Conservation (phyloP, 1,284 basidiomycete species). For the Leccinum ponderosum region DNA sequence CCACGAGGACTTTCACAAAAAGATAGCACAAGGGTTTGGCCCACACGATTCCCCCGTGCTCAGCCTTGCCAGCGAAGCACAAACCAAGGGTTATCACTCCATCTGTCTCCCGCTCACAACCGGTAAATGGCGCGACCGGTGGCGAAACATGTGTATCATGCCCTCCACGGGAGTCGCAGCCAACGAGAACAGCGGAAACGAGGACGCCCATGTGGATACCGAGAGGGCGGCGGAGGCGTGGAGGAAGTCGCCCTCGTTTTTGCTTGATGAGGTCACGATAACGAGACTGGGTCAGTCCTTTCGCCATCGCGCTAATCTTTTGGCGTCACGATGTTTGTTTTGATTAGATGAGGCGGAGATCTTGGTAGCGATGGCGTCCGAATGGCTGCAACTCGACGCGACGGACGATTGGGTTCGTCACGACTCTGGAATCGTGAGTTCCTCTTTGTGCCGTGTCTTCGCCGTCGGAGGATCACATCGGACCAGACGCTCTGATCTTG, state of each 20-base stretch:
- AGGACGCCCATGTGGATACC: slow-evolving; percentile 45
- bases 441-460: slow-evolving; percentile 22
- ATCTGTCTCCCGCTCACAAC: slow-evolving; percentile 89
- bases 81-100: slow-evolving; percentile 58
- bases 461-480: slow-evolving; percentile 11
- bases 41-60: slow-evolving; percentile 49
- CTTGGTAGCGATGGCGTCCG: slow-evolving; percentile 78
- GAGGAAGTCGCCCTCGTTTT: slow-evolving; percentile 82
- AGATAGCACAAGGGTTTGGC: slow-evolving; percentile 13
- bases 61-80: slow-evolving; percentile 49
- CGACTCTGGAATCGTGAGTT: slow-evolving; percentile 89
- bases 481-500: neutral
- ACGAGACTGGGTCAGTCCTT: slow-evolving; percentile 70
- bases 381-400: slow-evolving; percentile 96
- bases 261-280: slow-evolving; percentile 86
- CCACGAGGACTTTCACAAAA: slow-evolving; percentile 40
- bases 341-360: slow-evolving; percentile 79
- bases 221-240: slow-evolving; percentile 85
- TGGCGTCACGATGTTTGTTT: slow-evolving; percentile 19
- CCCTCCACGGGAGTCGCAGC: slow-evolving; percentile 41
- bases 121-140: slow-evolving; percentile 82
- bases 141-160: slow-evolving; percentile 86
- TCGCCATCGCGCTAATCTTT: slow-evolving; percentile 14
- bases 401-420: slow-evolving; percentile 93
- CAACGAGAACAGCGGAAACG: slow-evolving; percentile 34